A percentile compares a stretch with the other conserved stretches of the same genome.
Conservation (phyloP, 257 asterid genomes). For the Marsdenia floribunda region DNA sequence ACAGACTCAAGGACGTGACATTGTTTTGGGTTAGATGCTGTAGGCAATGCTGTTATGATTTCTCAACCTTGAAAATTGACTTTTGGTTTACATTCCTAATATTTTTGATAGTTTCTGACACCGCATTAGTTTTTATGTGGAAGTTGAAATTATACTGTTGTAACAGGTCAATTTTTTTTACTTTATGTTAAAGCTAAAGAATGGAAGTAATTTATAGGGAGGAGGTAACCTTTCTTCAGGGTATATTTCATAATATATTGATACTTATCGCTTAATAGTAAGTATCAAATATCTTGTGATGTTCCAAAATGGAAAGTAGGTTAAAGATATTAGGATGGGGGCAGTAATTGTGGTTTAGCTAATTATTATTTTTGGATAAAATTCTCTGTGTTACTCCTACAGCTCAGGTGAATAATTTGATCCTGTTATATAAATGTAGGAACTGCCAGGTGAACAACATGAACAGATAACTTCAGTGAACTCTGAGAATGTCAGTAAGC, state of each 20-base stretch:
- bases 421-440: not conserved
- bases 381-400: not conserved
- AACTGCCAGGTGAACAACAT: not conserved
- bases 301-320: too few species aligned
- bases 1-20: too few species aligned
- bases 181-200: not conserved
- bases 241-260: too few species aligned
- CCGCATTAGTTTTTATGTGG: too few species aligned
- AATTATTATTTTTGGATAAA: too few species aligned
- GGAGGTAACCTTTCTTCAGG: not conserved
- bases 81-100: not conserved
- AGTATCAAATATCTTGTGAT: not conserved
- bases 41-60: not conserved
- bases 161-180: too few species aligned
- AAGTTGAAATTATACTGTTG: not conserved
- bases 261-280: not conserved
- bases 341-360: not conserved
- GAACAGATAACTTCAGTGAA: slow-evolving; percentile 42
- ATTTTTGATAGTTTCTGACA: too few species aligned
- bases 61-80: not conserved
- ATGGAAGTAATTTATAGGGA: too few species aligned
- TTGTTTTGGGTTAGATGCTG: not conserved
- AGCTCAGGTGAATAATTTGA: not conserved
- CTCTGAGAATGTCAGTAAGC: slow-evolving; percentile 48
- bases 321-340: too few species aligned